A percentile compares a stretch with the other conserved stretches of the same genome.
phyloP scores from a whole-genome alignment of 306 rosid genomes.

The Medicago lupulina region DNA sequence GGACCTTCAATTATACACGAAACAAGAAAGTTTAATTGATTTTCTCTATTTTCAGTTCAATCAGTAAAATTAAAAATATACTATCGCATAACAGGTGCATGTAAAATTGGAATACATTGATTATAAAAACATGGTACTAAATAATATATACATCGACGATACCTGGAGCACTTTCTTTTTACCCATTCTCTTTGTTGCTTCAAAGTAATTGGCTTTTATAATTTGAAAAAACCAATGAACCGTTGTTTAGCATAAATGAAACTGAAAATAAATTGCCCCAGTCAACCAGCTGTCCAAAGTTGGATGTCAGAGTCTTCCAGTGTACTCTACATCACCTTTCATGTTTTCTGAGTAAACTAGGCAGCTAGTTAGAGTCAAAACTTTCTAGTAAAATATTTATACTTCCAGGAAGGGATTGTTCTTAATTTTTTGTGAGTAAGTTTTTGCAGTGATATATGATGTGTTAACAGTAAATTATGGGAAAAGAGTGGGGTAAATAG shows the following conservation, averaged over 20 bases:
- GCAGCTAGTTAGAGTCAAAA: neutral
- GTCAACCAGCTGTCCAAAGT: neutral
- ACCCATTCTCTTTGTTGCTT: constrained; percentile 9
- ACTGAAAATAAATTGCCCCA: neutral
- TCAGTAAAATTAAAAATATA: neutral
- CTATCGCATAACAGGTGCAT: neutral
- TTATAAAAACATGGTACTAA: neutral
- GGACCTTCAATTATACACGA: constrained; percentile 1
- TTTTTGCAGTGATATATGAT: neutral
- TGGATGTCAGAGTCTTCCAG: constrained; percentile 13
- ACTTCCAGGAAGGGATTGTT: constrained; percentile 15
- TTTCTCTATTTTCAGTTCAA: neutral
- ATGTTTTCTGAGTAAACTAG: constrained; percentile 20
- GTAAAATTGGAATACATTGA: constrained; percentile 1
- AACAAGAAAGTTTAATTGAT: neutral
- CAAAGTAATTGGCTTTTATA: neutral
- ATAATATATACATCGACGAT: neutral
- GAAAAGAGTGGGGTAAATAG: neutral
- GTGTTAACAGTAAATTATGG: constrained; percentile 8
- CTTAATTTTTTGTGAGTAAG: constrained; percentile 9
- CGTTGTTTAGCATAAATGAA: constrained; percentile 2
- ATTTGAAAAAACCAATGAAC: neutral
- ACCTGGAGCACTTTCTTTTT: neutral
- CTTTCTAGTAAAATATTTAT: neutral
- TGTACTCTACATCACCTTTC: constrained; percentile 4